Base-by-base conservation (phyloP, 139 green algal genomes). In the Coelastrella sp. region DNA sequence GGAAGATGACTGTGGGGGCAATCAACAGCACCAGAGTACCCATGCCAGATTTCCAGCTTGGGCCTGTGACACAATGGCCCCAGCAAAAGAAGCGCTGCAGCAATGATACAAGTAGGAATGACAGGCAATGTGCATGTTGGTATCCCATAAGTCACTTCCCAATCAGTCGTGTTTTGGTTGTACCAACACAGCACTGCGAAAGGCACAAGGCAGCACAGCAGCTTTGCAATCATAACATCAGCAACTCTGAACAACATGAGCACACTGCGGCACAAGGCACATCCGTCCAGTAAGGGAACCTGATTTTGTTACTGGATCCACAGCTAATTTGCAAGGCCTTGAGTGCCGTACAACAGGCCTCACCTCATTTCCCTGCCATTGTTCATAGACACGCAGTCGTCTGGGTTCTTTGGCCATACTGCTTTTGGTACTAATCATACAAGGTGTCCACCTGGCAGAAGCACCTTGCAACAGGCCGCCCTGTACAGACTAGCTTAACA, bases 21-120 rank as follows among this genome's bases (percentile, higher is more conserved):
- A 95, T 11, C 22, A 99, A 95, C 22, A 99, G 87, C 17, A 93
- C 58, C 3, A 93, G 78, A 0, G 93, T 96, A 5, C 91, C 94
- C 17, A 97, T 60, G 11, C 96, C 78, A 6, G 94, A 95, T 84
- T 96, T 97, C 93, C 94, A 98, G 89, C 97, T 97, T 1, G 97
- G 97, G 0, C 97, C 96, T 78, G 94, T 93, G 60, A 95, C 85
- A 15, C 93, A 86, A 83, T 91, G 80, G 35, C 94, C 94, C 25
- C 87, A 92, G 66, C 87, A 95, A 84, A 96, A 96, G 84, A 96
- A 96, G 7, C 82, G 88, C 90, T 94, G 91, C 91, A 84, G 73
- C 20, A 14, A 27, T 49, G 35, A 49, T 3, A 3, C 35, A 49
- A 49, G 35, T 49, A 49, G 35, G 35, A 49, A 49, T 49, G 63